These are phyloP conservation scores for Spirogloea muscicola DNA, from an alignment of 139 green algal genomes.

Conservation along the genomic window DNA sequence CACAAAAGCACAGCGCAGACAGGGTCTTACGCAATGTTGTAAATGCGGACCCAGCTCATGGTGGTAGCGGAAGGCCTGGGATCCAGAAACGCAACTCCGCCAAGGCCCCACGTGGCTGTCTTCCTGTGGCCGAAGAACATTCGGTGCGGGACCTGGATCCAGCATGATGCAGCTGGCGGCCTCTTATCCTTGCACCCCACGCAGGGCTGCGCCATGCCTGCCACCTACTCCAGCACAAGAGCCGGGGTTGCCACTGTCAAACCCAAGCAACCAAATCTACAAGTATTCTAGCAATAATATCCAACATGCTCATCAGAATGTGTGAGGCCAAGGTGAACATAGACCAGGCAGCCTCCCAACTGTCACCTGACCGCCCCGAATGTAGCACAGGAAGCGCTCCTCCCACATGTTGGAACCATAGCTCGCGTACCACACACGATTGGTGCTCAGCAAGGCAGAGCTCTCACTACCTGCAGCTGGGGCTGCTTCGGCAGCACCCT, in stretches of 20 bases:
- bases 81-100: conserved; percentile 45
- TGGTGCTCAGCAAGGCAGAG: no score
- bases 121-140: conserved; percentile 37
- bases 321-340: no score
- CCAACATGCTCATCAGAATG: no score
- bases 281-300: no score
- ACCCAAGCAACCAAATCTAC: no score
- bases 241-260: neutral
- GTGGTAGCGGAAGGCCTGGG: neutral
- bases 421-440: conserved; percentile 49
- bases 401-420: conserved; percentile 47
- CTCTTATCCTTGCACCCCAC: conserved; percentile 9
- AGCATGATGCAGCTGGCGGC: neutral
- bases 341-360: no score
- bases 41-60: neutral
- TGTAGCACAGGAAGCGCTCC: conserved; percentile 52
- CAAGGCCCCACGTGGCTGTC: conserved; percentile 27
- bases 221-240: neutral
- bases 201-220: conserved; percentile 16
- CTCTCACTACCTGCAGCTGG: no score
- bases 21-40: conserved; percentile 5
- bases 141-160: conserved; percentile 11
- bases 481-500: no score
- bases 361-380: conserved; percentile 27
- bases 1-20: neutral